A percentile compares a stretch with the other conserved stretches of the same genome.
phyloP scores from a whole-genome alignment of 2,329 filamentous ascomycete species.

The Celoporthe dispersa region DNA sequence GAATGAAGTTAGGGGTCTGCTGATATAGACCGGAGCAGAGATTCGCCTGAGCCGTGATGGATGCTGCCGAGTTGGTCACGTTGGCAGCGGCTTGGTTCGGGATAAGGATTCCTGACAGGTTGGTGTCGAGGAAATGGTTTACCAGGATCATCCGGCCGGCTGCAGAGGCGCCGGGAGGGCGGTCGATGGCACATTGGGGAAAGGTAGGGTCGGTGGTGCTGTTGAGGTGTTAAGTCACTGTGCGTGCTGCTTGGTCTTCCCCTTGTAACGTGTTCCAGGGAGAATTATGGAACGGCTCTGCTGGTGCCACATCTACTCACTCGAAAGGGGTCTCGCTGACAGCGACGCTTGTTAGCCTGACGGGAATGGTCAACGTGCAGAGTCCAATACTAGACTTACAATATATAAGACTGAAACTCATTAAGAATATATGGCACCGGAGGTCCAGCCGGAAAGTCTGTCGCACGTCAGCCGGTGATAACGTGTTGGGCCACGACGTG shows the following conservation, averaged over 20 bases:
- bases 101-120: constrained; percentile 38
- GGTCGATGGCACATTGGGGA: constrained; percentile 67
- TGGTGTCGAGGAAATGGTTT: constrained; percentile 67
- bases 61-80: constrained; percentile 53
- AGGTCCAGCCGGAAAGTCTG: constrained; percentile 26
- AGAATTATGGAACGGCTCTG: neutral
- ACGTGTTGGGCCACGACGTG: neutral
- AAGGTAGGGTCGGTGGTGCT: constrained; percentile 59
- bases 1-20: constrained; percentile 42
- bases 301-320: neutral
- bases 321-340: constrained; percentile 69
- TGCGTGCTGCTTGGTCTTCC: neutral
- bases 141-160: constrained; percentile 53
- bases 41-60: constrained; percentile 46
- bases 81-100: constrained; percentile 39
- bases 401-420: constrained; percentile 59
- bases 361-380: neutral
- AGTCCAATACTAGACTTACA: neutral
- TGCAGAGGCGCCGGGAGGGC: constrained; percentile 53
- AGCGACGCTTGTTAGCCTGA: neutral
- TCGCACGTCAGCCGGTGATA: neutral
- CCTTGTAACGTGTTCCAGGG: neutral
- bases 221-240: neutral
- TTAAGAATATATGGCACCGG: constrained; percentile 65
- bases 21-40: constrained; percentile 40